Evolutionary conservation across 805 yeast genomes (phyloP).

Genomic region (Barnettozyma pratensis): DNA sequence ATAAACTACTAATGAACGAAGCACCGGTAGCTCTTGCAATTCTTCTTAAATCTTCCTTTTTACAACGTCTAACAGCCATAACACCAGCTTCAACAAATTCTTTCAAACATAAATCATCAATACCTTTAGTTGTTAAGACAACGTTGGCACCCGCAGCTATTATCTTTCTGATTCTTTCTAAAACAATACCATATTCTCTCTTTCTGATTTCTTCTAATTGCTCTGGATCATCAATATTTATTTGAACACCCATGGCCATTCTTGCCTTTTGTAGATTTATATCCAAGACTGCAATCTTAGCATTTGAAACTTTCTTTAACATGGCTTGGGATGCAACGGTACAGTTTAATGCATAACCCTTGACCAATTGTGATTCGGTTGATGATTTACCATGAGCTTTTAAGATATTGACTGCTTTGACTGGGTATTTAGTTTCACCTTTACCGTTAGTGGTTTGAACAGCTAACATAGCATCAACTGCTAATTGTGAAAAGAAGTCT

Average conservation of each 20-base stretch:
- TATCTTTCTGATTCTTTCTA: conserved; percentile 77
- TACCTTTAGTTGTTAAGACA: conserved; percentile 92
- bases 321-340: conserved; percentile 97
- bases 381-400: conserved; percentile 97
- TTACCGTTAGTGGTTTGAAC: conserved; percentile 85
- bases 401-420: conserved; percentile 91
- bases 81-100: conserved; percentile 84
- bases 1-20: conserved; percentile 76
- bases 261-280: conserved; percentile 92
- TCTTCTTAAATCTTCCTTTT: conserved; percentile 92
- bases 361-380: conserved; percentile 75
- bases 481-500: conserved; percentile 84
- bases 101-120: conserved; percentile 97
- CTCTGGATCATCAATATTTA: conserved; percentile 95
- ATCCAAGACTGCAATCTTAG: conserved; percentile 89
- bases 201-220: conserved; percentile 92
- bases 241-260: conserved; percentile 98
- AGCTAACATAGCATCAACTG: conserved; percentile 91
- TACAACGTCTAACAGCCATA: conserved; percentile 92
- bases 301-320: conserved; percentile 59
- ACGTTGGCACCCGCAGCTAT: conserved; percentile 81
- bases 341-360: conserved; percentile 95
- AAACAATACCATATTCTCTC: conserved; percentile 71
- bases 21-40: conserved; percentile 99
- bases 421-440: conserved; percentile 90